A percentile compares a stretch with the other conserved stretches of the same genome.
Evolutionary conservation across 2,329 filamentous ascomycete genomes (phyloP).

Genomic region (Exophiala oligosperma): DNA sequence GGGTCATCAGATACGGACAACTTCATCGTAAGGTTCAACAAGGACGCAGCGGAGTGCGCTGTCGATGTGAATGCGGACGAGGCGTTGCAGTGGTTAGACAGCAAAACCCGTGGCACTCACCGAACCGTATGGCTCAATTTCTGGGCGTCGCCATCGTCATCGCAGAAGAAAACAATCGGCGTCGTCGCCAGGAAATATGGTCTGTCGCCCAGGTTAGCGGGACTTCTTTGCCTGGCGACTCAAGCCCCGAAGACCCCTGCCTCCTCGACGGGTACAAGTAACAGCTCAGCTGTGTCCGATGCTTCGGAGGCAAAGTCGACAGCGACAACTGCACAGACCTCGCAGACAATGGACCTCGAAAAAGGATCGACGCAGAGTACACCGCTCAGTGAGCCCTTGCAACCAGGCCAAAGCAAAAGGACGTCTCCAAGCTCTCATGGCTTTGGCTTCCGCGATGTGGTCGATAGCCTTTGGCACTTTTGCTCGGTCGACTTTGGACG

Average conservation of each 20-base stretch:
- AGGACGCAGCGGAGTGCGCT: conserved; percentile 43
- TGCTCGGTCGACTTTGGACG: conserved; percentile 68
- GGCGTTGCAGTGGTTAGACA: conserved; percentile 9
- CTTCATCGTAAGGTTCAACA: conserved; percentile 46
- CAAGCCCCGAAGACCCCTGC: neutral
- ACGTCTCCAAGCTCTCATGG: neutral
- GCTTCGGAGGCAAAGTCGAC: neutral
- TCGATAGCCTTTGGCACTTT: conserved; percentile 74
- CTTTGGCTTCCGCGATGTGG: conserved; percentile 48
- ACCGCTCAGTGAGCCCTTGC: neutral
- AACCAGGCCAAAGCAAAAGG: neutral
- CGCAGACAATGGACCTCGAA: conserved; percentile 7
- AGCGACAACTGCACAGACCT: neutral
- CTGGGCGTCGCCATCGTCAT: conserved; percentile 16
- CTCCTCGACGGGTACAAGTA: neutral
- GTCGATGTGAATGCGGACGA: conserved; percentile 33
- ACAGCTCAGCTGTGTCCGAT: too few relatives aligned
- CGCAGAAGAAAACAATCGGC: conserved; percentile 10
- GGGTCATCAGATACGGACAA: conserved; percentile 36
- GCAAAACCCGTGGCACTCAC: neutral
- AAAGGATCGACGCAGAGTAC: conserved; percentile 3
- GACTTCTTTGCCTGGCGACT: conserved; percentile 32
- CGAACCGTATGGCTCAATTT: conserved; percentile 23
- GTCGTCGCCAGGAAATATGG: conserved; percentile 32
- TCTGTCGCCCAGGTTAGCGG: conserved; percentile 35